These are phyloP conservation scores for Hypoxylon sp. DNA, from an alignment of 2,329 filamentous ascomycete genomes.

Conservation along the genomic window DNA sequence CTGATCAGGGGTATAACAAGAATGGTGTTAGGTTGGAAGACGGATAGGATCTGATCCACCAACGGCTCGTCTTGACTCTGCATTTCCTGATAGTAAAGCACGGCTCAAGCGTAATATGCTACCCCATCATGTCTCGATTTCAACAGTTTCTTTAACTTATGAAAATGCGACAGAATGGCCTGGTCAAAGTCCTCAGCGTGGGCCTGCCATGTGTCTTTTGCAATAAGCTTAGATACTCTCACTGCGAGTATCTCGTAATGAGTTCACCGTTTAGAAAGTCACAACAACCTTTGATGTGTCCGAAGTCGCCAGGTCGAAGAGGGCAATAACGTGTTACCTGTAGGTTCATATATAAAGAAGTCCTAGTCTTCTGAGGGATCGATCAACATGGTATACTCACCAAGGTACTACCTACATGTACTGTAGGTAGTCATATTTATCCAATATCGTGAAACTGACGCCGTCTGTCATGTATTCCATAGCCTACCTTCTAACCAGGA, in stretches of 20 bases:
- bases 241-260: not conserved
- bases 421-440: too few relatives aligned
- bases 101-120: slow-evolving; percentile 10
- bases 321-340: not conserved
- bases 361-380: too few relatives aligned
- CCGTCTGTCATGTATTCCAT: too few relatives aligned
- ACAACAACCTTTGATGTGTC: not conserved
- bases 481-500: too few relatives aligned
- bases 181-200: not conserved
- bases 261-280: not conserved
- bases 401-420: too few relatives aligned
- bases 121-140: too few relatives aligned
- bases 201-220: not conserved
- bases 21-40: slow-evolving; percentile 36
- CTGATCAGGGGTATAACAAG: slow-evolving; percentile 30
- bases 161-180: too few relatives aligned
- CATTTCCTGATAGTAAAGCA: slow-evolving; percentile 24
- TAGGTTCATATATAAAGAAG: not conserved
- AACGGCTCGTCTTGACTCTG: slow-evolving; percentile 30
- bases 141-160: too few relatives aligned
- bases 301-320: not conserved
- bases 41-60: slow-evolving; percentile 30
- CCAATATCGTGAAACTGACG: too few relatives aligned
- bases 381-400: not conserved
- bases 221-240: not conserved